Evolutionary conservation across 306 rosid genomes (phyloP).

Genomic region (Pachyrhizus erosus): DNA sequence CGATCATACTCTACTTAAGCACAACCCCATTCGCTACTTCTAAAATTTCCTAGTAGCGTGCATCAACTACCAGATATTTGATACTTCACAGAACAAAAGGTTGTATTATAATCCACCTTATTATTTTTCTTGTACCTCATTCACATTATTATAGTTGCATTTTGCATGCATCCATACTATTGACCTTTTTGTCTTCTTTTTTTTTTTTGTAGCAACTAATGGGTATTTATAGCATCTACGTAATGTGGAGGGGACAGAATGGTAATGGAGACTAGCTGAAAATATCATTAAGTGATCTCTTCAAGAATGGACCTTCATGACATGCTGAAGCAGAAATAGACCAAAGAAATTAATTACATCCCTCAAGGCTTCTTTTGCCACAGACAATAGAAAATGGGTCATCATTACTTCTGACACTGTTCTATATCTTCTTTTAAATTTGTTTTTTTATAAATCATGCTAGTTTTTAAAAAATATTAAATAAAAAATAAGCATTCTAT

Average conservation of each 20-base stretch:
- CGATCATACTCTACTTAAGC: neutral
- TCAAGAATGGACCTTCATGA: slow-evolving; percentile 50
- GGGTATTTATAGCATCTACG: slow-evolving; percentile 16
- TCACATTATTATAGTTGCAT: neutral
- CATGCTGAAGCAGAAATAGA: slow-evolving; percentile 31
- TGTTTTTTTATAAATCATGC: neutral
- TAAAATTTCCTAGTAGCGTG: neutral
- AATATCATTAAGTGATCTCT: slow-evolving; percentile 6
- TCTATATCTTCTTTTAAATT: neutral
- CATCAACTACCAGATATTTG: neutral
- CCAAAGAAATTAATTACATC: slow-evolving; percentile 17
- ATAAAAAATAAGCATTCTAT: neutral
- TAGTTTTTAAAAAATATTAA: neutral
- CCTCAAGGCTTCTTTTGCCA: neutral
- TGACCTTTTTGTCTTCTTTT: slow-evolving; percentile 24
- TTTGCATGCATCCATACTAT: neutral
- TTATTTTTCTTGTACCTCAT: neutral
- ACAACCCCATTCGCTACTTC: neutral
- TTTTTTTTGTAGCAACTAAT: slow-evolving; percentile 30
- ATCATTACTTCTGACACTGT: slow-evolving; percentile 41
- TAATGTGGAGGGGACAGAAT: neutral
- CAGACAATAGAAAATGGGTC: slow-evolving; percentile 57
- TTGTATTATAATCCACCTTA: neutral
- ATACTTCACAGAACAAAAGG: neutral
- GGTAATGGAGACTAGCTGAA: slow-evolving; percentile 16